A percentile compares a stretch with the other conserved stretches of the same genome.
Evolutionary conservation across 805 yeast genomes (phyloP).

Genomic region (Peterozyma toletana): DNA sequence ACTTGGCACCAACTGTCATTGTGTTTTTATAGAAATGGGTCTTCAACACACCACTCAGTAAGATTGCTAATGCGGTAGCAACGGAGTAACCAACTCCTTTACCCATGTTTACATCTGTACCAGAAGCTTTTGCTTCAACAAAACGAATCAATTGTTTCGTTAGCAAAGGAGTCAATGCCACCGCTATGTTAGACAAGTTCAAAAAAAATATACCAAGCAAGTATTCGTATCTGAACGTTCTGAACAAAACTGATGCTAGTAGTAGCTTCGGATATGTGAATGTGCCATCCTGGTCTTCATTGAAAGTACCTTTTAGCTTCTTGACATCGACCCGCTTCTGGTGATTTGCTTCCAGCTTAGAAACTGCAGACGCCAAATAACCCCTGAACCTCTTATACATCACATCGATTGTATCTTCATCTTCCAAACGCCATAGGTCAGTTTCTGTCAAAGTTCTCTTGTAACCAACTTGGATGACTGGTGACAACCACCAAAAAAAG

Average conservation of each 20-base stretch:
- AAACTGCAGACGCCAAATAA: conserved; percentile 13
- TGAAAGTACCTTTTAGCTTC: conserved; percentile 10
- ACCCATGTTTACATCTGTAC: conserved; percentile 21
- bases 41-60: conserved; percentile 10
- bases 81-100: conserved; percentile 35
- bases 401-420: conserved; percentile 22
- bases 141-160: conserved; percentile 29
- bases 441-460: conserved; percentile 52
- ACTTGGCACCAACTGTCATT: conserved; percentile 34
- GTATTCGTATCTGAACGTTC: conserved; percentile 42
- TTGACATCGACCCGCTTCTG: conserved; percentile 22
- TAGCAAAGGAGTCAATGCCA: conserved; percentile 43
- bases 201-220: conserved; percentile 31
- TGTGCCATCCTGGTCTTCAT: conserved; percentile 25
- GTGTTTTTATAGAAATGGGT: conserved; percentile 35
- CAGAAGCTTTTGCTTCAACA: conserved; percentile 27
- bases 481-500: conserved; percentile 55
- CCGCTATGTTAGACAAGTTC: conserved; percentile 36
- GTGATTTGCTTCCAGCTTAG: conserved; percentile 8
- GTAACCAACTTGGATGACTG: conserved; percentile 50
- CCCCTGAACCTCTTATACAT: conserved; percentile 14
- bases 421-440: conserved; percentile 39
- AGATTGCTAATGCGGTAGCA: conserved; percentile 28
- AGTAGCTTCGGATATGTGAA: conserved; percentile 27
- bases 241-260: conserved; percentile 32